phyloP scores from a whole-genome alignment of 345 rosid species.

The Dovyalis caffra region DNA sequence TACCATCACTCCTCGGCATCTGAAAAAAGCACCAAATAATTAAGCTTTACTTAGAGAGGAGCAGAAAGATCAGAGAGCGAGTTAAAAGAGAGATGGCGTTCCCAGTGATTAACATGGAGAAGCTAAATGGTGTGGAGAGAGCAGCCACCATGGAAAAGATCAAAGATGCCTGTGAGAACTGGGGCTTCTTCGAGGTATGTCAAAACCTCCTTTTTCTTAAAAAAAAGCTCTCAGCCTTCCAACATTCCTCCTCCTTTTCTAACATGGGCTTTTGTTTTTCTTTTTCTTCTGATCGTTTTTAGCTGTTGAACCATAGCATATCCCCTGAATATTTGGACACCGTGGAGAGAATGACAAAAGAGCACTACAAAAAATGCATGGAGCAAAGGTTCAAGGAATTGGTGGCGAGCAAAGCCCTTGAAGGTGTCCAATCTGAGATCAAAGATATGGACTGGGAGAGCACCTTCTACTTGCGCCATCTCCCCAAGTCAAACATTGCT shows the following conservation, averaged over 20 bases:
- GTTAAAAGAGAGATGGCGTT: constrained; percentile 52
- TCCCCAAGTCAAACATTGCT: constrained; percentile 61
- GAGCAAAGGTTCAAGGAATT: constrained; percentile 79
- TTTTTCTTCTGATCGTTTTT: background rate
- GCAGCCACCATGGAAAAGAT: constrained; percentile 57
- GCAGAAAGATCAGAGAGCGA: background rate
- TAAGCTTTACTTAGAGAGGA: background rate
- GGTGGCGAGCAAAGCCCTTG: constrained; percentile 62
- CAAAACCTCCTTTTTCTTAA: background rate
- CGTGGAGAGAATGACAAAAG: constrained; percentile 71
- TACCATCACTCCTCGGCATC: background rate
- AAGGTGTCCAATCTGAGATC: constrained; percentile 57
- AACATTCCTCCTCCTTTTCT: background rate
- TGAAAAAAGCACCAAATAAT: background rate
- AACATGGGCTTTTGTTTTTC: background rate
- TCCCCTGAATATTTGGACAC: constrained; percentile 62
- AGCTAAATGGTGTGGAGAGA: constrained; percentile 66
- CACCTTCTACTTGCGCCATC: constrained; percentile 73
- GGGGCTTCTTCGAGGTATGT: constrained; percentile 97
- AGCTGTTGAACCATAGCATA: constrained; percentile 85
- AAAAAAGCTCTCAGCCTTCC: background rate
- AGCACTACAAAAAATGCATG: constrained; percentile 81
- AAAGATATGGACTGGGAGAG: constrained; percentile 91
- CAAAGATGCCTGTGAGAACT: constrained; percentile 93
- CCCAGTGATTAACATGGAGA: constrained; percentile 69